Percentiles rank a stretch among this genome's conserved stretches.
These are phyloP conservation scores for Podila epicladia DNA, from an alignment of 192 early-diverging fungal genomes.

Conservation along the genomic window DNA sequence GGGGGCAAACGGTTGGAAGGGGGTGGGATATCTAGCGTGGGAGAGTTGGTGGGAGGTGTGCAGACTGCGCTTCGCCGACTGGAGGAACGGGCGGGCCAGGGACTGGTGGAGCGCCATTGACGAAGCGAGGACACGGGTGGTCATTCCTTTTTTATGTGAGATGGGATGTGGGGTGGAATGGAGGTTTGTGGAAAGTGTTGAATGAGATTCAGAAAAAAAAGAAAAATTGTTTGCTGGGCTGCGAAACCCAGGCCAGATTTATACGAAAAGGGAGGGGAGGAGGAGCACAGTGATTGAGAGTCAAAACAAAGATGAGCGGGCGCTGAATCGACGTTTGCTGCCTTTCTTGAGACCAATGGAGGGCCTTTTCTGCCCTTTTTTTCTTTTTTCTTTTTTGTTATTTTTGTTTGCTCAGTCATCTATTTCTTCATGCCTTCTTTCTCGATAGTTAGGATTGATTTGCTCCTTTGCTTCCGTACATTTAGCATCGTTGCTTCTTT, in stretches of 20 bases:
- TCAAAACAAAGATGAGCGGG: not conserved
- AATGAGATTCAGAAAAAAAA: not conserved
- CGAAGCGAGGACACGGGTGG: slow-evolving; percentile 1
- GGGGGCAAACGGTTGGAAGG: slow-evolving; percentile 12
- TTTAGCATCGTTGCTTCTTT: too few species aligned
- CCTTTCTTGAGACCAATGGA: not conserved
- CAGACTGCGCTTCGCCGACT: slow-evolving; percentile 1
- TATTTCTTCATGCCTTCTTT: too few species aligned
- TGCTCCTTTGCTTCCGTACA: too few species aligned
- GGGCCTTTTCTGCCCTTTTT: not conserved
- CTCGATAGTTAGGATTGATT: too few species aligned
- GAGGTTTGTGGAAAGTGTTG: not conserved
- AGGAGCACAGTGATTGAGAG: not conserved
- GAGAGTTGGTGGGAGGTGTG: not conserved
- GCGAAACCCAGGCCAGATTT: slow-evolving; percentile 1
- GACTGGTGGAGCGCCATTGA: slow-evolving; percentile 1
- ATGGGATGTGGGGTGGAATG: not conserved
- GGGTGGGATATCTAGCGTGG: not conserved
- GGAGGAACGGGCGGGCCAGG: slow-evolving; percentile 1
- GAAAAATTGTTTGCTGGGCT: not conserved
- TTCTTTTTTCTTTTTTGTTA: too few species aligned
- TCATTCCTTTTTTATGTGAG: not conserved
- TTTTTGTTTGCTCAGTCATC: too few species aligned
- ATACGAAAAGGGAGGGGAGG: not conserved
- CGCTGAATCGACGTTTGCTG: not conserved